Base-by-base conservation (phyloP, 176 grass and related monocot species). In the Carex pumila region DNA sequence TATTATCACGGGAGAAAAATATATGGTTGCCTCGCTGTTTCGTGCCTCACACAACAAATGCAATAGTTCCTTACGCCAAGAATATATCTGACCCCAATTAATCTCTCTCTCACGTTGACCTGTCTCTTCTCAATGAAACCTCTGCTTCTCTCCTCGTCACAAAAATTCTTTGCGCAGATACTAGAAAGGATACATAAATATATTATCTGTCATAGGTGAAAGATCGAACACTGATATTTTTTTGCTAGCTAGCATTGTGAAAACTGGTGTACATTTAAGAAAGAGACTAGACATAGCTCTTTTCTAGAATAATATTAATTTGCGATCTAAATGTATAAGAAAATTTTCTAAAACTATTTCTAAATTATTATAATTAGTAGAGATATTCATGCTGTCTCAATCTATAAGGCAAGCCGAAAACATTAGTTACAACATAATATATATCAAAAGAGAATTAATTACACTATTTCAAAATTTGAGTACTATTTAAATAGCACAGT, bases 11-110 rank as follows among this genome's bases (percentile, higher is more conserved):
- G 52, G 66, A 85, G 67, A 84, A n/a, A 84, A 61, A 59, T 25
- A 25, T 25, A 25, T 61, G 17, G 29, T 39, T 14, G 61, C 68
- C 22, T 76, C 7, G 36, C 64, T 43, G 55, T 85, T 85, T 85
- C 71, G 70, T 85, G 84, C 55, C 70, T 25, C 18, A 78, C 69
- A 85, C 70, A 85, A 30, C 66, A 71, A 84, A 53, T 82, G 55
- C 58, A 84, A 72, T 45, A 39, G 21, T 73, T 84, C 45, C 12
- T 84, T 84, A 84, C 82, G 82, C 66, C 82, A 84, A 85, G 83
- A 72, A 85, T 34, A 34, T 34, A 34, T 85, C 68, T 84, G 29
- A 19, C 41, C 45, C 32, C 61, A 65, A 65, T 64, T 49, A 30
- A 10, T 64, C 61, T 30, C 61, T 29, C 63, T 65, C 63, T 45